Percentiles rank a stretch among this genome's conserved stretches.
Evolutionary conservation across 164 flowering plant species (phyloP).

Genomic region (Akebia trifoliata): DNA sequence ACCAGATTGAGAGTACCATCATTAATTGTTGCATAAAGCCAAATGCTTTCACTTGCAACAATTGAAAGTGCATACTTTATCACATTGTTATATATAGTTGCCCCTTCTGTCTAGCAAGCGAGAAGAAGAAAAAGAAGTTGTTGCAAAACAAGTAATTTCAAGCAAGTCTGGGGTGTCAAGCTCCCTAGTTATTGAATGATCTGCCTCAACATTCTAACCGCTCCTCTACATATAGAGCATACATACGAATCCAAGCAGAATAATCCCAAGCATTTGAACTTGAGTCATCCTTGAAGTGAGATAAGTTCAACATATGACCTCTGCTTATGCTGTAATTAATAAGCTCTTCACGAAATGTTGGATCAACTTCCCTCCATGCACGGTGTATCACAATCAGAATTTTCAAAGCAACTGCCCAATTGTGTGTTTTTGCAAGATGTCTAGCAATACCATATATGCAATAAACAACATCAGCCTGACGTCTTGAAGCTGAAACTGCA

Average conservation of each 20-base stretch:
- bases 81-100: constrained; percentile 31
- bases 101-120: constrained; percentile 52
- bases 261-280: constrained; percentile 54
- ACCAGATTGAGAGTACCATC: too few species aligned
- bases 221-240: constrained; percentile 57
- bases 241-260: constrained; percentile 58
- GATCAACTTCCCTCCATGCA: too few species aligned
- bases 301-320: too few species aligned
- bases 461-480: constrained; percentile 45
- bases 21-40: too few species aligned
- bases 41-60: constrained; percentile 44
- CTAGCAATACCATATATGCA: constrained; percentile 45
- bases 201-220: constrained; percentile 46
- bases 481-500: constrained; percentile 37
- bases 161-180: constrained; percentile 26
- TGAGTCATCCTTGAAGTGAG: too few species aligned
- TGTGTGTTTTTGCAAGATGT: constrained; percentile 45
- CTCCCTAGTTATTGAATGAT: constrained; percentile 31
- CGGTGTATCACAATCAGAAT: too few species aligned
- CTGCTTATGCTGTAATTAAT: too few species aligned
- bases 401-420: constrained; percentile 65
- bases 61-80: constrained; percentile 49
- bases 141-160: too few species aligned
- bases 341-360: too few species aligned
- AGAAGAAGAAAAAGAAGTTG: constrained; percentile 48